A percentile compares a stretch with the other conserved stretches of the same genome.
These are phyloP conservation scores for Kurtzmaniella quercitrusa DNA, from an alignment of 1,139 yeast species.

Conservation along the genomic window DNA sequence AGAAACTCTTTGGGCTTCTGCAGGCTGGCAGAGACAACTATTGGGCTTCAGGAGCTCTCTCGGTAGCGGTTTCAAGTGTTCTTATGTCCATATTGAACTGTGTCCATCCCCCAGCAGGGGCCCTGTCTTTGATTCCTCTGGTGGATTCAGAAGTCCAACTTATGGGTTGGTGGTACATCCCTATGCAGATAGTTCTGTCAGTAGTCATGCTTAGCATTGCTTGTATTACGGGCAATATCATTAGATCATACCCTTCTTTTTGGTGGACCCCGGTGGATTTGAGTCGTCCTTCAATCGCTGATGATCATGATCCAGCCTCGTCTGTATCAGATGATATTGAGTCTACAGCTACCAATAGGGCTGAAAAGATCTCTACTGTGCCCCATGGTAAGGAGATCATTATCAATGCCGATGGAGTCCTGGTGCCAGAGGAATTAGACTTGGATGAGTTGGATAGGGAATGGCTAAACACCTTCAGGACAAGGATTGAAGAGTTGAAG, in stretches of 20 bases:
- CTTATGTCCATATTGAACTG: conserved; percentile 55
- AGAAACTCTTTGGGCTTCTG: conserved; percentile 48
- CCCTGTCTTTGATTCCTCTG: conserved; percentile 61
- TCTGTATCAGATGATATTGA: conserved; percentile 6
- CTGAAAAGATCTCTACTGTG: conserved; percentile 2
- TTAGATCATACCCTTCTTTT: conserved; percentile 52
- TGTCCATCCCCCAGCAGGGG: conserved; percentile 76
- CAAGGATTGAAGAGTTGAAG: conserved; percentile 6
- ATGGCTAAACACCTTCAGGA: conserved; percentile 22
- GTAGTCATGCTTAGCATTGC: conserved; percentile 51
- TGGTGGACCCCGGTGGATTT: conserved; percentile 54
- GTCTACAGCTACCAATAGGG: background rate
- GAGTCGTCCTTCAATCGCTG: conserved; percentile 2
- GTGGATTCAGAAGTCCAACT: conserved; percentile 40
- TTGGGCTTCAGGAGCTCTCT: conserved; percentile 60
- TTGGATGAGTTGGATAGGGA: conserved; percentile 24
- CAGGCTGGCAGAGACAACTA: conserved; percentile 38
- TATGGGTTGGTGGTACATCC: conserved; percentile 69
- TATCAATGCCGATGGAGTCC: conserved; percentile 16
- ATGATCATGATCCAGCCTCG: conserved; percentile 7
- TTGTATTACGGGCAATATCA: conserved; percentile 50
- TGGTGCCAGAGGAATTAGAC: conserved; percentile 21
- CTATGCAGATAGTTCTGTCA: conserved; percentile 51
- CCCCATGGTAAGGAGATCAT: conserved; percentile 12
- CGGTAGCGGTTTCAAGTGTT: conserved; percentile 55